Evolutionary conservation across 2,329 filamentous ascomycete genomes (phyloP).

Genomic region (Colletotrichum limetticola): DNA sequence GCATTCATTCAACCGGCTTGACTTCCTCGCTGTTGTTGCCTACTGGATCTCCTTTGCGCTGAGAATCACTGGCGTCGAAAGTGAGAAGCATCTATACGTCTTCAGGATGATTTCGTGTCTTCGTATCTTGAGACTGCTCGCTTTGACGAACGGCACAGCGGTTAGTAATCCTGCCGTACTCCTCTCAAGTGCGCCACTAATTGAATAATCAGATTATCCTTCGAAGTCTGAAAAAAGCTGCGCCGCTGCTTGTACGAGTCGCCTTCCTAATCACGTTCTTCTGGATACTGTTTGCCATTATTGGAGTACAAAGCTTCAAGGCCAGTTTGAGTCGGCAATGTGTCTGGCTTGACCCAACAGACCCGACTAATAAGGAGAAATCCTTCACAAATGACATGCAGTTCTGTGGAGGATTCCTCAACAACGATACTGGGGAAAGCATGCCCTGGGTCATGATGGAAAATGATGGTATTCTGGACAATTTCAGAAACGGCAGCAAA

Average conservation of each 20-base stretch:
- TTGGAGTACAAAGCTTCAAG: constrained; percentile 97
- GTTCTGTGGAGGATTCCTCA: constrained; percentile 88
- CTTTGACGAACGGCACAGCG: constrained; percentile 92
- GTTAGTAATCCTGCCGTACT: constrained; percentile 60
- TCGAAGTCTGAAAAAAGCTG: constrained; percentile 93
- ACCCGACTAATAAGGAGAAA: constrained; percentile 63
- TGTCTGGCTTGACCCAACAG: constrained; percentile 76
- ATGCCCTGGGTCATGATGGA: constrained; percentile 73
- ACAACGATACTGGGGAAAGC: constrained; percentile 63
- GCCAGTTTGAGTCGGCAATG: constrained; percentile 81
- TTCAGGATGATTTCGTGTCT: constrained; percentile 98
- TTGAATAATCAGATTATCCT: constrained; percentile 77
- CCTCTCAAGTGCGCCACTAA: constrained; percentile 32
- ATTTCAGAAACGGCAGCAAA: constrained; percentile 61
- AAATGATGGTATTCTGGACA: constrained; percentile 43
- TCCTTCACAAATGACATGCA: constrained; percentile 74
- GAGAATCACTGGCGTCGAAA: constrained; percentile 75
- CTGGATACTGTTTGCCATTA: constrained; percentile 96
- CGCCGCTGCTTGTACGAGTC: constrained; percentile 89
- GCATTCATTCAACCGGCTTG: constrained; percentile 94
- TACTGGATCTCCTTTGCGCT: constrained; percentile 93
- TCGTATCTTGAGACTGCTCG: constrained; percentile 89
- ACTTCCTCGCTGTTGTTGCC: constrained; percentile 93
- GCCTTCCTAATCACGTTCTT: constrained; percentile 96
- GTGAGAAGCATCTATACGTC: constrained; percentile 78